Conservation (phyloP, 495 filamentous ascomycete species). For the Penicillium crystallinum region DNA sequence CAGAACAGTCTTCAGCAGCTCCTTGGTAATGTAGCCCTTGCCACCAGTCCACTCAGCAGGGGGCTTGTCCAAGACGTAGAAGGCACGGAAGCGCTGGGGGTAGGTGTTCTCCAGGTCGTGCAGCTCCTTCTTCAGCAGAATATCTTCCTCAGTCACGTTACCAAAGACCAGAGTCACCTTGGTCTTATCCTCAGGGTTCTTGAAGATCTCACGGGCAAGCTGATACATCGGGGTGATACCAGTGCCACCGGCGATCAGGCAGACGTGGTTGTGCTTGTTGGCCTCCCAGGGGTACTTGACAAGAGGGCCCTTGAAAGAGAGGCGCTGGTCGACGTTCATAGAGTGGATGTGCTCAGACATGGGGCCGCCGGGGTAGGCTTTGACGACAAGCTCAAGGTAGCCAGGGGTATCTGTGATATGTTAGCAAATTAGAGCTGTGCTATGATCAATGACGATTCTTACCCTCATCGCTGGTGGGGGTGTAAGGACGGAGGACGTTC, state of each 20-base stretch:
- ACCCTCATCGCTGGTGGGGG: constrained; percentile 83
- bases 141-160: constrained; percentile 80
- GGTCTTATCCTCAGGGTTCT: constrained; percentile 91
- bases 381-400: constrained; percentile 83
- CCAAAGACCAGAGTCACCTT: constrained; percentile 93
- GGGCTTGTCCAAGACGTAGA: constrained; percentile 86
- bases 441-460: constrained; percentile 16
- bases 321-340: constrained; percentile 69
- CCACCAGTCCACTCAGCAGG: constrained; percentile 70
- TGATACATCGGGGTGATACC: constrained; percentile 96
- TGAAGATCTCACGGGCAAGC: constrained; percentile 79
- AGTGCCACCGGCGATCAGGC: constrained; percentile 89
- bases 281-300: constrained; percentile 87
- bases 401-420: constrained; percentile 56
- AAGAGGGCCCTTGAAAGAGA: constrained; percentile 91
- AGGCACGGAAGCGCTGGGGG: constrained; percentile 86
- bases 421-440: neutral
- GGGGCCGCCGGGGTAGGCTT: constrained; percentile 80
- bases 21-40: constrained; percentile 78
- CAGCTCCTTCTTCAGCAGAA: constrained; percentile 79
- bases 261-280: constrained; percentile 94
- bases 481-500: constrained; percentile 83
- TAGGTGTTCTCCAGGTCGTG: constrained; percentile 82
- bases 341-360: constrained; percentile 87
- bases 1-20: constrained; percentile 84